Evolutionary conservation across 371 early-diverging fungal species (phyloP).

Genomic region (Mortierella sp.): DNA sequence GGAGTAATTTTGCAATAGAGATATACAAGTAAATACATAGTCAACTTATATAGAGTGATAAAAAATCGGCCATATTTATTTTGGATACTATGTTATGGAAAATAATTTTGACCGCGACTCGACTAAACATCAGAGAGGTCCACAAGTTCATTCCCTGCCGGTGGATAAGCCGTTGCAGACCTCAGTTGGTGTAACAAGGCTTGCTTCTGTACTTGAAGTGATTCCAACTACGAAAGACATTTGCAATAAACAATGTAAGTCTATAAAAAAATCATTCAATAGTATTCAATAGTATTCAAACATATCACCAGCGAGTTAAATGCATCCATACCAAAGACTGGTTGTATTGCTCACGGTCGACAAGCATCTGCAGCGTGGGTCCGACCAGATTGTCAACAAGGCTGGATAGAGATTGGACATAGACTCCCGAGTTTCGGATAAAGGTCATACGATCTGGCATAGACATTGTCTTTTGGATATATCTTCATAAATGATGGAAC

Average conservation of each 20-base stretch:
- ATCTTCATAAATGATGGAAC: neutral
- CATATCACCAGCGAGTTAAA: neutral
- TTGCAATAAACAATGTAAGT: neutral
- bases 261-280: neutral
- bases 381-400: conserved; percentile 69
- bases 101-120: neutral
- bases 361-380: conserved; percentile 63
- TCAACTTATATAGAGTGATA: too few relatives aligned
- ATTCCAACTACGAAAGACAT: conserved; percentile 25
- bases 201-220: conserved; percentile 36
- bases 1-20: neutral
- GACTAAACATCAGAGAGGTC: conserved; percentile 34
- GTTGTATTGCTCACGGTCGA: conserved; percentile 57
- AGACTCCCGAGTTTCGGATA: conserved; percentile 69
- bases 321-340: conserved; percentile 28
- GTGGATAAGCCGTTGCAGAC: neutral
- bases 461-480: conserved; percentile 22
- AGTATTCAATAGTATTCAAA: neutral
- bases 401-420: conserved; percentile 66
- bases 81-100: too few relatives aligned
- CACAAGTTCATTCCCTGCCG: conserved; percentile 18
- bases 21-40: neutral
- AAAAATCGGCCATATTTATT: too few relatives aligned
- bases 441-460: conserved; percentile 59
- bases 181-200: conserved; percentile 34